A percentile compares a stretch with the other conserved stretches of the same genome.
Evolutionary conservation across 495 filamentous ascomycete genomes (phyloP).

Genomic region (Letharia lupina): DNA sequence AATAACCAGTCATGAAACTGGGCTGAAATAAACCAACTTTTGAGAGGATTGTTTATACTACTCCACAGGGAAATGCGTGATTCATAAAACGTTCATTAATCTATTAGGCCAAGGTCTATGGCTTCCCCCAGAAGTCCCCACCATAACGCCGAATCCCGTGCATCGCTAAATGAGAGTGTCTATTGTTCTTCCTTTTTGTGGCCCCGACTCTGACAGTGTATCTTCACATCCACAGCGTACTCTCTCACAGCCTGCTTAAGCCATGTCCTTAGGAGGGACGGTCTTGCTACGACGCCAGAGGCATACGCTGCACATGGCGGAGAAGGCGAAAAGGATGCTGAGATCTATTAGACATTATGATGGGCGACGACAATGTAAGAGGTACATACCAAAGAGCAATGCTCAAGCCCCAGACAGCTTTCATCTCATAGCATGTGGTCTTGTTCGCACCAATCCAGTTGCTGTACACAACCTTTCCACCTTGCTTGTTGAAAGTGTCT

Average conservation of each 20-base stretch:
- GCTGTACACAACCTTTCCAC: constrained; percentile 43
- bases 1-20: background rate
- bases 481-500: constrained; percentile 34
- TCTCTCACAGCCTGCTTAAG: constrained; percentile 6
- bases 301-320: constrained; percentile 46
- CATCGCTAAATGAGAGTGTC: constrained; percentile 4
- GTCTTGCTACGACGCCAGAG: constrained; percentile 50
- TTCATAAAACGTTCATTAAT: constrained; percentile 1
- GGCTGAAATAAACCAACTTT: background rate
- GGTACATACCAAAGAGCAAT: constrained; percentile 64
- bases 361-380: background rate
- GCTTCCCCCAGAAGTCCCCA: background rate
- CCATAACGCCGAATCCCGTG: constrained; percentile 9
- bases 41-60: no score
- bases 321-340: constrained; percentile 65
- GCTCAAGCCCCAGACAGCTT: constrained; percentile 80
- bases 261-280: constrained; percentile 32
- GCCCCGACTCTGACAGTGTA: background rate
- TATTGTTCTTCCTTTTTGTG: background rate
- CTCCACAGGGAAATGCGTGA: background rate
- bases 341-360: constrained; percentile 4
- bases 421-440: constrained; percentile 73
- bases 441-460: constrained; percentile 58
- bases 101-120: constrained; percentile 10
- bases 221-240: background rate